Conservation (phyloP, 306 rosid species). For the Styphnolobium japonicum region DNA sequence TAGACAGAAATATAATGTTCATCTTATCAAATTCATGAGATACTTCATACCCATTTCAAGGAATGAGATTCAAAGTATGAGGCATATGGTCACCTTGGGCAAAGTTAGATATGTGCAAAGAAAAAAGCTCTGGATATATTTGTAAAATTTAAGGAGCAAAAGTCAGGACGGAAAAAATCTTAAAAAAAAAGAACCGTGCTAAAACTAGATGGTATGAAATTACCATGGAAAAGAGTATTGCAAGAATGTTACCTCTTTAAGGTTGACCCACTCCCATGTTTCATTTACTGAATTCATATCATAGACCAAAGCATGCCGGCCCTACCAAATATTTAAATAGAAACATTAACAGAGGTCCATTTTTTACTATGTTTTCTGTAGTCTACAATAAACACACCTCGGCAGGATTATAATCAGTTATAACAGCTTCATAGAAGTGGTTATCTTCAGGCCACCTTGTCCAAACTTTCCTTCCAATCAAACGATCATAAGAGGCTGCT, state of each 20-base stretch:
- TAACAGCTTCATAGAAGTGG: conserved; percentile 81
- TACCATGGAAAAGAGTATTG: background rate
- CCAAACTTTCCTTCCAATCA: conserved; percentile 78
- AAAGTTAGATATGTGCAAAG: background rate
- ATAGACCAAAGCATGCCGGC: conserved; percentile 77
- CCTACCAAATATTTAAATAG: conserved; percentile 37
- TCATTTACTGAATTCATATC: conserved; percentile 66
- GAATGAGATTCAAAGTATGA: background rate
- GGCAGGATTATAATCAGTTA: conserved; percentile 58
- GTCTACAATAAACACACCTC: conserved; percentile 43
- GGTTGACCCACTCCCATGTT: conserved; percentile 92
- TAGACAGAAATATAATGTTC: background rate
- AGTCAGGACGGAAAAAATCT: too few species aligned
- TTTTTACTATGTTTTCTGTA: background rate
- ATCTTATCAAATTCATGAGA: background rate
- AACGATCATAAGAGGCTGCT: conserved; percentile 41
- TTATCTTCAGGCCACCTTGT: conserved; percentile 95
- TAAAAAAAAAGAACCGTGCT: background rate
- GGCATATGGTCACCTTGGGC: background rate
- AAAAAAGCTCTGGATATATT: background rate
- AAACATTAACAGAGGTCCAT: background rate
- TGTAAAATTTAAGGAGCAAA: background rate
- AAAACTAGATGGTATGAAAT: background rate
- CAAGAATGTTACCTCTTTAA: conserved; percentile 57
- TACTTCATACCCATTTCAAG: background rate